Conservation (phyloP, 176 grass and related monocot genomes). For the Oryza meyeriana region DNA sequence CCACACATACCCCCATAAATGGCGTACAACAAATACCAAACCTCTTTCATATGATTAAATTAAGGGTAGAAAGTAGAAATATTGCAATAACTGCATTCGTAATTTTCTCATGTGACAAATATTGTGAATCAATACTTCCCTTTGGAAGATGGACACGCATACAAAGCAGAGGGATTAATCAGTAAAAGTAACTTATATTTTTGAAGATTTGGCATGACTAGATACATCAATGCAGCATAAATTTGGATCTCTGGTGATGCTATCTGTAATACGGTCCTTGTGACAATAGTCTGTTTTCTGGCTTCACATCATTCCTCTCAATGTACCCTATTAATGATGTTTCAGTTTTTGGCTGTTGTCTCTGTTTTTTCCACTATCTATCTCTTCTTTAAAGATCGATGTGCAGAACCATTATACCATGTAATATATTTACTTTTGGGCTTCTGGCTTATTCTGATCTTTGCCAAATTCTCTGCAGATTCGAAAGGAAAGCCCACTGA, state of each 20-base stretch:
- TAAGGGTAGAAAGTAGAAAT: neutral
- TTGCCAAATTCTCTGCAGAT: conserved; percentile 44
- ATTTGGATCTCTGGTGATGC: neutral
- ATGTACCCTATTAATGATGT: neutral
- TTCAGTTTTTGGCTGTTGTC: neutral
- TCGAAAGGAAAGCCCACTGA: conserved; percentile 90
- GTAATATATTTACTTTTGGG: conserved; percentile 15
- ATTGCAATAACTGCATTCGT: neutral
- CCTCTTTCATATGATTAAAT: neutral
- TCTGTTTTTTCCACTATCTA: neutral
- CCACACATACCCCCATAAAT: too few relatives aligned
- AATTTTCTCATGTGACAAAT: neutral
- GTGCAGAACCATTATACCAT: neutral
- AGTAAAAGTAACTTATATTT: neutral
- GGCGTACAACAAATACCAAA: neutral
- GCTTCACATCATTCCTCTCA: neutral
- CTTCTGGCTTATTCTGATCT: neutral
- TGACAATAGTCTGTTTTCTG: conserved; percentile 1
- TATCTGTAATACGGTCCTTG: neutral
- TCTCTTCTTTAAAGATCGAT: neutral
- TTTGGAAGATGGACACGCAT: neutral
- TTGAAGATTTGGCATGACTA: neutral
- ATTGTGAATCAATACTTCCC: neutral
- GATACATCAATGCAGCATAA: neutral
- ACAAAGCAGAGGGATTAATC: neutral